These are phyloP conservation scores for Chimonanthus praecox DNA, from an alignment of 164 flowering plant genomes.

Conservation along the genomic window DNA sequence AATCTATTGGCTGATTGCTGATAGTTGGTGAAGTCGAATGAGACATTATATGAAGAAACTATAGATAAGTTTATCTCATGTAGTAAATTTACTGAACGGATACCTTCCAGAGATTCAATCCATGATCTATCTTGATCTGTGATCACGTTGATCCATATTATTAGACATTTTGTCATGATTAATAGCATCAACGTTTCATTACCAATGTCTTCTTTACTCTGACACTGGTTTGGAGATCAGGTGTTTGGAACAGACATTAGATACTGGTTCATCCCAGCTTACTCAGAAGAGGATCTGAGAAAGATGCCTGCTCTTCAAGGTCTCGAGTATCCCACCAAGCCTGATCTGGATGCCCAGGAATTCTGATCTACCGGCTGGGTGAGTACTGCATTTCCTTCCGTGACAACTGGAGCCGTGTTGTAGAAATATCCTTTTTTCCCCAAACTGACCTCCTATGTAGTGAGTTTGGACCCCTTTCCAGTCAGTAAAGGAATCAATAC, in stretches of 20 bases:
- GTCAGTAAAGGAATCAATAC: background rate
- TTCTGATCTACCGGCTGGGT: slow-evolving; percentile 21
- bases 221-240: slow-evolving; percentile 23
- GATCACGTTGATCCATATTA: too few relatives aligned
- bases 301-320: slow-evolving; percentile 93
- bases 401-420: background rate
- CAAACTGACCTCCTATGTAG: background rate
- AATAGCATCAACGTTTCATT: background rate
- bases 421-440: background rate
- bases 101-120: too few relatives aligned
- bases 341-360: slow-evolving; percentile 68
- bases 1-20: too few relatives aligned
- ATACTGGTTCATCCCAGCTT: slow-evolving; percentile 75
- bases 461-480: background rate
- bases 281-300: slow-evolving; percentile 76
- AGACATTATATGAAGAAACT: too few relatives aligned
- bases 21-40: too few relatives aligned
- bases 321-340: slow-evolving; percentile 87
- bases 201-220: background rate
- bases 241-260: slow-evolving; percentile 63
- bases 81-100: too few relatives aligned
- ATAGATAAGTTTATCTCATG: too few relatives aligned
- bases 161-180: background rate
- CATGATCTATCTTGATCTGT: too few relatives aligned
- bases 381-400: background rate